phyloP scores from a whole-genome alignment of 2,329 filamentous ascomycete species.

The Cercospora sp. region DNA sequence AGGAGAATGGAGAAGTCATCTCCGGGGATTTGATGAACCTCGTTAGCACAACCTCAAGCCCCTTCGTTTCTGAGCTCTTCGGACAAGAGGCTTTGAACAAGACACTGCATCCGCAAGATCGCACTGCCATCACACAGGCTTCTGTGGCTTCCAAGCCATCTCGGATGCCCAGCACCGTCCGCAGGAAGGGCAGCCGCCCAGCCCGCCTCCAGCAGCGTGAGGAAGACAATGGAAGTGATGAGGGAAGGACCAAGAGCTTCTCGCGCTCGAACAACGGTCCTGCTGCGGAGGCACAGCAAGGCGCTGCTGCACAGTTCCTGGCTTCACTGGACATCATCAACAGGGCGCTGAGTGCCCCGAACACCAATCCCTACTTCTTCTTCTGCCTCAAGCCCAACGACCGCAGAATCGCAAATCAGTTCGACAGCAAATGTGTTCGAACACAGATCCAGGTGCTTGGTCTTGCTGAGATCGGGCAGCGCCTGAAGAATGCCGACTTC shows the following conservation, averaged over 20 bases:
- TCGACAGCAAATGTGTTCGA: constrained; percentile 96
- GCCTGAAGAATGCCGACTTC: constrained; percentile 89
- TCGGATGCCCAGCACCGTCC: constrained; percentile 88
- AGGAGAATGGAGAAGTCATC: constrained; percentile 95
- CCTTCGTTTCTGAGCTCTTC: constrained; percentile 86
- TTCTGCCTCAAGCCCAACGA: constrained; percentile 98
- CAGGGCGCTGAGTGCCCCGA: constrained; percentile 76
- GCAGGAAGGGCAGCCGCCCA: constrained; percentile 65
- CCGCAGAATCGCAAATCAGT: constrained; percentile 94
- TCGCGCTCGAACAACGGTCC: constrained; percentile 41
- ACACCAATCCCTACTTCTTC: constrained; percentile 91
- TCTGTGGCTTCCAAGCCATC: constrained; percentile 94
- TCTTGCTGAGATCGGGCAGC: constrained; percentile 94
- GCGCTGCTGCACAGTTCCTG: constrained; percentile 89
- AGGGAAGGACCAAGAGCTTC: constrained; percentile 32
- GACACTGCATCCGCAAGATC: constrained; percentile 88
- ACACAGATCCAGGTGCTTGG: constrained; percentile 93
- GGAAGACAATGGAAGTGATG: constrained; percentile 48
- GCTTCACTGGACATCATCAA: constrained; percentile 86
- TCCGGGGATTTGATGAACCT: constrained; percentile 95
- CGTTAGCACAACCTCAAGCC: constrained; percentile 81
- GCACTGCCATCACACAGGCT: constrained; percentile 87
- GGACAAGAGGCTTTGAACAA: constrained; percentile 95
- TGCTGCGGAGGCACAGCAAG: constrained; percentile 62
- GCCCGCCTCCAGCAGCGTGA: constrained; percentile 44